Percentiles rank a stretch among this genome's conserved stretches.
These are phyloP conservation scores for Collybia mongolica DNA, from an alignment of 768 basidiomycete genomes.

Conservation along the genomic window DNA sequence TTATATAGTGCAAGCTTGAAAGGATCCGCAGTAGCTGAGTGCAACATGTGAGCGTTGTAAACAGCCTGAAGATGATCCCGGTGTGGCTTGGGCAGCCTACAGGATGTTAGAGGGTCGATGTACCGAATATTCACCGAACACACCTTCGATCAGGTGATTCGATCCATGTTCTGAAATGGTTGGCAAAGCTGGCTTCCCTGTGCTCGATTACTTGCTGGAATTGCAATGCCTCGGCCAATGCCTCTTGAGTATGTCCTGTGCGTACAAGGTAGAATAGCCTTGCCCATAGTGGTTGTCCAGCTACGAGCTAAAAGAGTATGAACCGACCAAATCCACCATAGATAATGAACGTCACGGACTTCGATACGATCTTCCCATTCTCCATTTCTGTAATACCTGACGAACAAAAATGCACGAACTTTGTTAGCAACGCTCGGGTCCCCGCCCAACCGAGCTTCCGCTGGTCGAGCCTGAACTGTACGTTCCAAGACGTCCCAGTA, in stretches of 20 bases:
- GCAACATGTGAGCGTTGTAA: slow-evolving; percentile 88
- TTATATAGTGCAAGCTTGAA: slow-evolving; percentile 98
- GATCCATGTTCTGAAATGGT: slow-evolving; percentile 81
- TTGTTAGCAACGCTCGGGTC: slow-evolving; percentile 90
- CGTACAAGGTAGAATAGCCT: slow-evolving; percentile 91
- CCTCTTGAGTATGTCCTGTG: slow-evolving; percentile 80
- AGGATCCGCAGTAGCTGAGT: slow-evolving; percentile 84
- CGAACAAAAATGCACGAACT: slow-evolving; percentile 81
- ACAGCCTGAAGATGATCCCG: slow-evolving; percentile 78
- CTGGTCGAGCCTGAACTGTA: slow-evolving; percentile 76
- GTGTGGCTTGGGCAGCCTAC: slow-evolving; percentile 67
- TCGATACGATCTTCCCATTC: slow-evolving; percentile 91
- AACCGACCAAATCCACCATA: not conserved
- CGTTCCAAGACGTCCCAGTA: slow-evolving; percentile 83
- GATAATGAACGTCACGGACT: slow-evolving; percentile 38
- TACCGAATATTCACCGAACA: slow-evolving; percentile 15
- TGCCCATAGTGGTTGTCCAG: slow-evolving; percentile 90
- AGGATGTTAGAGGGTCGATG: slow-evolving; percentile 1
- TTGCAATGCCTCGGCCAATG: slow-evolving; percentile 69
- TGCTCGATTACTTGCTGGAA: slow-evolving; percentile 72
- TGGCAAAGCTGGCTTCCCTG: slow-evolving; percentile 80
- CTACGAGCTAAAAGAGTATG: slow-evolving; percentile 58
- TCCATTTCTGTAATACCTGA: slow-evolving; percentile 74
- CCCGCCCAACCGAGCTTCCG: slow-evolving; percentile 86
- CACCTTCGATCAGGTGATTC: slow-evolving; percentile 79